These are phyloP conservation scores for Barnettozyma californica DNA, from an alignment of 805 yeast species.

Conservation along the genomic window DNA sequence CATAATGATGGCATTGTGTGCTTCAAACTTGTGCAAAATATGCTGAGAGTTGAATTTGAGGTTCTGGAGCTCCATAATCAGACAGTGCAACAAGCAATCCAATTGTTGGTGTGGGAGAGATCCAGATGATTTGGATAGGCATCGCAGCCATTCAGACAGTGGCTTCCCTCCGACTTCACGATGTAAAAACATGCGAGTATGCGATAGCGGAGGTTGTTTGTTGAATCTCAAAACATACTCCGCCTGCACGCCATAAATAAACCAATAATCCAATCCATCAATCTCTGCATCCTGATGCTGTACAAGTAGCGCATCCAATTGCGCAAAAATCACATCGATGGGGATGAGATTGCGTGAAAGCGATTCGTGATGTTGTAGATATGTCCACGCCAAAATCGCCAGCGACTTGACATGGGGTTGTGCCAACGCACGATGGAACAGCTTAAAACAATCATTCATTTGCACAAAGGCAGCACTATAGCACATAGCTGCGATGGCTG, in stretches of 20 bases:
- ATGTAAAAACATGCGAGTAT: conserved; percentile 20
- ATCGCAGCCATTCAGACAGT: conserved; percentile 7
- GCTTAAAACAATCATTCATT: conserved; percentile 7
- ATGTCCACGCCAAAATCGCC: conserved; percentile 10
- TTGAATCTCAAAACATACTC: conserved; percentile 35
- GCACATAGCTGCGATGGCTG: conserved; percentile 5
- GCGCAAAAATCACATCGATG: conserved; percentile 11
- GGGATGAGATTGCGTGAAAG: conserved; percentile 7
- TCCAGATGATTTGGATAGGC: conserved; percentile 9
- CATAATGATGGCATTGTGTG: conserved; percentile 50
- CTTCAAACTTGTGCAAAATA: conserved; percentile 32
- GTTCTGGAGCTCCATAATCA: conserved; percentile 24
- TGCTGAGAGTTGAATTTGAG: conserved; percentile 15
- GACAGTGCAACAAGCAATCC: conserved; percentile 6
- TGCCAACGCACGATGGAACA: conserved; percentile 8
- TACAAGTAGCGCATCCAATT: conserved; percentile 4
- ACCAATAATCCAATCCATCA: conserved; percentile 34
- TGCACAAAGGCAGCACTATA: conserved; percentile 9
- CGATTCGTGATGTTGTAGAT: conserved; percentile 6
- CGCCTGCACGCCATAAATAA: conserved; percentile 42
- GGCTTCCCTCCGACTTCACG: conserved; percentile 6
- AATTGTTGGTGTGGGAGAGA: conserved; percentile 5
- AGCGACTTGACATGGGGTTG: conserved; percentile 6
- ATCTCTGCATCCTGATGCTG: background rate
- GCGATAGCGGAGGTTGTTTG: conserved; percentile 37